Evolutionary conservation across 2,329 filamentous ascomycete species (phyloP).

Genomic region (Diatrype stigma): DNA sequence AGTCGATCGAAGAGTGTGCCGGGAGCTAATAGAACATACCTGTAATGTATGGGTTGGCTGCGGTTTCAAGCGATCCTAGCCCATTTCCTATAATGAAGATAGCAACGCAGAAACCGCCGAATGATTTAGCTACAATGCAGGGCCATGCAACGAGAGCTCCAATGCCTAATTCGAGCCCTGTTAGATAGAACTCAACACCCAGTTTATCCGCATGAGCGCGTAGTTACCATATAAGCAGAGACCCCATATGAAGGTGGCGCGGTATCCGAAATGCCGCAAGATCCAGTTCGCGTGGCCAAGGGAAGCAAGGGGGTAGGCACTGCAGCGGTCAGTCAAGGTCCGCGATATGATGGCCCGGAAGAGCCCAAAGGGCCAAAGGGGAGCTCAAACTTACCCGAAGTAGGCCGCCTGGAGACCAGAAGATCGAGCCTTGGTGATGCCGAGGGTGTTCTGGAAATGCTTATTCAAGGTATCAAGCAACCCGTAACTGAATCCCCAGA

Average conservation of each 20-base stretch:
- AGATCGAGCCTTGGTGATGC: conserved; percentile 52
- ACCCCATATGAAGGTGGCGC: conserved; percentile 63
- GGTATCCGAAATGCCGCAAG: conserved; percentile 59
- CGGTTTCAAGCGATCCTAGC: conserved; percentile 70
- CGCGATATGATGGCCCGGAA: too few relatives aligned
- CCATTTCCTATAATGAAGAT: conserved; percentile 74
- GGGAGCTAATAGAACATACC: conserved; percentile 26
- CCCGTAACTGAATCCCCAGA: conserved; percentile 58
- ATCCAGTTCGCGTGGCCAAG: conserved; percentile 59
- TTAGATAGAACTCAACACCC: conserved; percentile 12
- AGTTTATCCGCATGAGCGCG: background rate
- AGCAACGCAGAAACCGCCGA: conserved; percentile 68
- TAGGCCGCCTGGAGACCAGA: conserved; percentile 62
- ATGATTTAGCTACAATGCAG: conserved; percentile 58
- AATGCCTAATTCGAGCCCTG: conserved; percentile 31
- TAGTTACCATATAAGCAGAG: conserved; percentile 60
- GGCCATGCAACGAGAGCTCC: conserved; percentile 55
- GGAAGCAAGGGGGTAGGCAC: conserved; percentile 66
- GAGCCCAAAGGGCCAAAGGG: background rate
- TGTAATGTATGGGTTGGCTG: conserved; percentile 71
- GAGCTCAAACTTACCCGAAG: conserved; percentile 46
- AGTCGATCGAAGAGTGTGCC: background rate
- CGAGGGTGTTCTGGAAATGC: conserved; percentile 54
- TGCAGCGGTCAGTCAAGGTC: conserved; percentile 19
- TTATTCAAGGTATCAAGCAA: conserved; percentile 47